These are phyloP conservation scores for Astragalus membranaceus DNA, from an alignment of 306 rosid genomes.

Conservation along the genomic window DNA sequence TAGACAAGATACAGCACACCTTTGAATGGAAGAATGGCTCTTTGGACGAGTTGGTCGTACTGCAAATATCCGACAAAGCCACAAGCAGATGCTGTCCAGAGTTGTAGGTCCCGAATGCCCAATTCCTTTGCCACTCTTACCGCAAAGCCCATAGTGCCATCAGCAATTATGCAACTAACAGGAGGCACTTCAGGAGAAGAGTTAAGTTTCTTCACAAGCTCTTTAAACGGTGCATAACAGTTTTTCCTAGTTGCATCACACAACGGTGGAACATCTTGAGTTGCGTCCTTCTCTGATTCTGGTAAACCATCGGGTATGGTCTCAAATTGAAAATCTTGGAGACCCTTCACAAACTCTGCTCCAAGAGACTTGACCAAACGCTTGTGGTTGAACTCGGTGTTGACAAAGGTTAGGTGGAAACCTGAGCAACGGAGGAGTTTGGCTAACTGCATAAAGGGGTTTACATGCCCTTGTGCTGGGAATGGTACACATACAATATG, in stretches of 20 bases:
- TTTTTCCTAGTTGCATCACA: background rate
- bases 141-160: background rate
- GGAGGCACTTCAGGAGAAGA: background rate
- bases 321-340: background rate
- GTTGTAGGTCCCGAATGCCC: background rate
- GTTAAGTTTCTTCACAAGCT: background rate
- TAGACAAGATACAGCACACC: background rate
- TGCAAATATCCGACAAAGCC: background rate
- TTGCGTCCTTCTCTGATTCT: background rate
- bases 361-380: background rate
- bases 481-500: background rate
- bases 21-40: slow-evolving; percentile 10
- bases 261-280: background rate
- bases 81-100: slow-evolving; percentile 4
- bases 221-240: background rate
- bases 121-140: background rate
- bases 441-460: background rate
- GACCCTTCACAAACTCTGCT: background rate
- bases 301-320: slow-evolving; percentile 12
- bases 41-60: background rate
- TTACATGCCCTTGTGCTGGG: slow-evolving; percentile 7
- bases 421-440: background rate
- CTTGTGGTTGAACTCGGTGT: slow-evolving; percentile 7
- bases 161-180: background rate
- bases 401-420: background rate